Percentiles rank a stretch among this genome's conserved stretches.
phyloP scores from a whole-genome alignment of 345 rosid genomes.

The Moringa oleifera region DNA sequence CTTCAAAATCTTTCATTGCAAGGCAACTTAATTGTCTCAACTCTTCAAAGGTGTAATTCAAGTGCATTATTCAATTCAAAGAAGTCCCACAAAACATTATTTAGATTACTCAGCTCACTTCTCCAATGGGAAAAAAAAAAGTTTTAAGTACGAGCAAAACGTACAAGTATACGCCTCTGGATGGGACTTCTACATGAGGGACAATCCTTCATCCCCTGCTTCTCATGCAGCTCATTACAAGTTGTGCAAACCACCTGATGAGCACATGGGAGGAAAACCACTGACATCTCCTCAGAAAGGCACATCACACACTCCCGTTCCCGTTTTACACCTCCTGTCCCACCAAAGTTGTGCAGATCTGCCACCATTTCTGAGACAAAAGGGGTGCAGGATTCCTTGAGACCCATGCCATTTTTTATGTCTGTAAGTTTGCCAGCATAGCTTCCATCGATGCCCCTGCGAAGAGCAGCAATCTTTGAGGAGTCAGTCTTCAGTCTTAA shows the following conservation, averaged over 20 bases:
- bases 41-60: constrained; percentile 21
- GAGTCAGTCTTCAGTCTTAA: constrained; percentile 60
- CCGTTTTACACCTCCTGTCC: constrained; percentile 48
- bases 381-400: constrained; percentile 26
- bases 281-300: constrained; percentile 52
- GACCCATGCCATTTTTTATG: constrained; percentile 12
- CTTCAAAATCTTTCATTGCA: constrained; percentile 16
- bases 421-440: constrained; percentile 36
- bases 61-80: constrained; percentile 35
- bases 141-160: constrained; percentile 31
- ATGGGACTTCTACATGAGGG: constrained; percentile 53
- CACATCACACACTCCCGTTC: constrained; percentile 97
- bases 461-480: constrained; percentile 62
- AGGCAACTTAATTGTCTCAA: constrained; percentile 22
- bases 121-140: constrained; percentile 1
- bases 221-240: constrained; percentile 49
- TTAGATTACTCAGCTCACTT: constrained; percentile 29
- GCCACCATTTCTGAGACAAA: constrained; percentile 25
- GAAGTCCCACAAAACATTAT: constrained; percentile 33
- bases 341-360: constrained; percentile 27
- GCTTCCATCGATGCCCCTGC: constrained; percentile 52
- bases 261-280: constrained; percentile 59
- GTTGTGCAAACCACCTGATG: constrained; percentile 48
- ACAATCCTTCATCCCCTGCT: constrained; percentile 49
- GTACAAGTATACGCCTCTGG: constrained; percentile 32